Evolutionary conservation across 805 yeast genomes (phyloP), one percentile per base, ranked within the genome.

Genomic region (Blastobotrys chiropterorum): DNA sequence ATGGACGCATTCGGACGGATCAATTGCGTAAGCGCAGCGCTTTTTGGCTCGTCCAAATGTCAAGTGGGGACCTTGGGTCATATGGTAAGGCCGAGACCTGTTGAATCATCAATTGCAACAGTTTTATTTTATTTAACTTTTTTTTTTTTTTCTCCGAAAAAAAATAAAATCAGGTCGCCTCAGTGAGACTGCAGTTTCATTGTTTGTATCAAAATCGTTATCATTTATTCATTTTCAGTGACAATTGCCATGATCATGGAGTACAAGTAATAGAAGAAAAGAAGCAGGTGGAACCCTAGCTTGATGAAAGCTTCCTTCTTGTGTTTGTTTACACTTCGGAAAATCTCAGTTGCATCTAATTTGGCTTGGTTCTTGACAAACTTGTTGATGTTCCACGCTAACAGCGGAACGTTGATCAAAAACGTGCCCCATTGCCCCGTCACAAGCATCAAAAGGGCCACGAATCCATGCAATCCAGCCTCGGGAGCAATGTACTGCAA

Each of bases 291-390:
- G 80, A 88, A 88, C 6, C 94, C 96, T 62, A 94, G 79, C 72
- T 94, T 94, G 69, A 86, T 69, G 67, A 90, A 92, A 50, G 89
- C 78, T 72, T 89, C 97, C 67, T 83, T 85, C 81, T 92, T 94
- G 74, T 92, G 95, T 65, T 84, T 86, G 63, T 85, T 80, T 63
- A 92, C 79, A 34, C 97, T 90, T 76, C 98, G 83, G 74, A 92
- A 92, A 64, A 92, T 94, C 72, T 94, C 99, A 41, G 99, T 92
- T 53, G 99, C 98, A 70, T 92, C 99, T 66, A 94, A 80, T 55
- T 86, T 72, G 69, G 90, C 90, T 71, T 82, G 84, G 69, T 89
- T 88, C 61, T 79, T 83, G 71, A 84, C 70, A 62, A 87, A 78
- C 70, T 87, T 86, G 73, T 86, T 84, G 53, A 74, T 81, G 68